Conservation (phyloP, 1,139 yeast genomes). For the Barnettozyma hawaiiensis region DNA sequence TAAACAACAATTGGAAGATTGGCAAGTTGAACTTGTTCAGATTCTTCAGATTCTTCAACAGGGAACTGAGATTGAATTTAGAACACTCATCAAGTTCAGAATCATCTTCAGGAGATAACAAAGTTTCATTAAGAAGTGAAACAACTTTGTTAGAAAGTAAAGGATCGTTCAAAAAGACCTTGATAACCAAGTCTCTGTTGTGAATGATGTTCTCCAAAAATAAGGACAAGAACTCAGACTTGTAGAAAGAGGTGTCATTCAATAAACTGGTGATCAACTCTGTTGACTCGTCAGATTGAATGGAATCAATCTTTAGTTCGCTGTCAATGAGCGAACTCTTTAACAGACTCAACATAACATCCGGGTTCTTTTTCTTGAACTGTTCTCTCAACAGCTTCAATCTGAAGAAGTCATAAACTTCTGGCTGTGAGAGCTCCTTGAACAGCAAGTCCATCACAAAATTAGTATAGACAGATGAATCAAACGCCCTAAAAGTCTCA, state of each 20-base stretch:
- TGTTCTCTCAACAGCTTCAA: slow-evolving; percentile 15
- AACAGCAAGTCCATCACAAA: slow-evolving; percentile 29
- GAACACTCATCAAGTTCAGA: neutral
- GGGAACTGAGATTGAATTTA: neutral
- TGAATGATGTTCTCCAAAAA: slow-evolving; percentile 17
- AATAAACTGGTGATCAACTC: slow-evolving; percentile 21
- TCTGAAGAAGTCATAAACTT: slow-evolving; percentile 15
- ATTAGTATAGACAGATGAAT: slow-evolving; percentile 15
- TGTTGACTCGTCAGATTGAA: slow-evolving; percentile 23
- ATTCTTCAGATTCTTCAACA: slow-evolving; percentile 10
- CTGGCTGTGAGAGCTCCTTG: slow-evolving; percentile 24
- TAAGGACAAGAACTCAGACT: slow-evolving; percentile 13
- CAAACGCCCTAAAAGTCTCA: slow-evolving; percentile 27
- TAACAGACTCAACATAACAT: slow-evolving; percentile 12
- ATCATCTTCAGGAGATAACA: slow-evolving; percentile 2
- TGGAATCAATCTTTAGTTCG: slow-evolving; percentile 15
- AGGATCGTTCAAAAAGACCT: slow-evolving; percentile 4
- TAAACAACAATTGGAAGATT: slow-evolving; percentile 44
- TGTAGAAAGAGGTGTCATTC: slow-evolving; percentile 16
- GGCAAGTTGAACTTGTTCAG: slow-evolving; percentile 50
- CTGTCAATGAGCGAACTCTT: slow-evolving; percentile 14
- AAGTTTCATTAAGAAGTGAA: slow-evolving; percentile 6
- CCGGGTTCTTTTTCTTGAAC: slow-evolving; percentile 14
- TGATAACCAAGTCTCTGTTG: slow-evolving; percentile 12
- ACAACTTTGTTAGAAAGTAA: slow-evolving; percentile 5